Evolutionary conservation across 1,284 basidiomycete genomes (phyloP).

Genomic region (Heliocybe sulcata): DNA sequence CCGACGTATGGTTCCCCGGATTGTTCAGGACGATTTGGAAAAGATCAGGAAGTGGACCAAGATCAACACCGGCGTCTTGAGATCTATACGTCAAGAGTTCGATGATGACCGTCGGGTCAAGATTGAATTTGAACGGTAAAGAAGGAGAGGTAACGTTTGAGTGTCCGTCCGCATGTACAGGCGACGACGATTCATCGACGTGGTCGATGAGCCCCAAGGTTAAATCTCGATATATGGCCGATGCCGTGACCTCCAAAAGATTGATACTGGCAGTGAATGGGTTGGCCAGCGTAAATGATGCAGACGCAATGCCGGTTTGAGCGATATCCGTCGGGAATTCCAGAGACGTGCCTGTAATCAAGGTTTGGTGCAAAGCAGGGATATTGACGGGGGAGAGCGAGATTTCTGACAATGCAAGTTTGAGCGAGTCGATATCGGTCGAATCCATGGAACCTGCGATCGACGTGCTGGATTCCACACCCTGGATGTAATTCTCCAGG

Average conservation of each 20-base stretch:
- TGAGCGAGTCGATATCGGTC: constrained; percentile 60
- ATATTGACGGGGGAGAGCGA: constrained; percentile 56
- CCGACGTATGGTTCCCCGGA: constrained; percentile 41
- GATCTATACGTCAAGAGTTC: constrained; percentile 48
- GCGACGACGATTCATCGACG: constrained; percentile 42
- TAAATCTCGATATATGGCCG: constrained; percentile 46
- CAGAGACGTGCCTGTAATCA: constrained; percentile 50
- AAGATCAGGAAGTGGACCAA: constrained; percentile 56
- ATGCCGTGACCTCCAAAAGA: constrained; percentile 49
- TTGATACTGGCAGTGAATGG: constrained; percentile 77
- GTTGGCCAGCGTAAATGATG: constrained; percentile 54
- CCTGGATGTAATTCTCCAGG: constrained; percentile 70
- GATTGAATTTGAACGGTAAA: constrained; percentile 60
- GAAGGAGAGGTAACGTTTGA: constrained; percentile 50
- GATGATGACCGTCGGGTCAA: constrained; percentile 59
- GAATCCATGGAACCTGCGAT: constrained; percentile 55
- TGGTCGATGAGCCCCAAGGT: constrained; percentile 52
- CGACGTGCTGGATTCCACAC: constrained; percentile 47
- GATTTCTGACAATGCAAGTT: constrained; percentile 60
- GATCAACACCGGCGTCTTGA: constrained; percentile 45
- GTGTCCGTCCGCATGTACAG: constrained; percentile 58
- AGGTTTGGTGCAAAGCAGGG: constrained; percentile 58
- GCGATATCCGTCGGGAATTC: constrained; percentile 54
- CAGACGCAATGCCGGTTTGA: constrained; percentile 47
- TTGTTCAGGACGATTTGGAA: constrained; percentile 53